Conservation (phyloP, 495 filamentous ascomycete species). For the Cudoniella acicularis region DNA sequence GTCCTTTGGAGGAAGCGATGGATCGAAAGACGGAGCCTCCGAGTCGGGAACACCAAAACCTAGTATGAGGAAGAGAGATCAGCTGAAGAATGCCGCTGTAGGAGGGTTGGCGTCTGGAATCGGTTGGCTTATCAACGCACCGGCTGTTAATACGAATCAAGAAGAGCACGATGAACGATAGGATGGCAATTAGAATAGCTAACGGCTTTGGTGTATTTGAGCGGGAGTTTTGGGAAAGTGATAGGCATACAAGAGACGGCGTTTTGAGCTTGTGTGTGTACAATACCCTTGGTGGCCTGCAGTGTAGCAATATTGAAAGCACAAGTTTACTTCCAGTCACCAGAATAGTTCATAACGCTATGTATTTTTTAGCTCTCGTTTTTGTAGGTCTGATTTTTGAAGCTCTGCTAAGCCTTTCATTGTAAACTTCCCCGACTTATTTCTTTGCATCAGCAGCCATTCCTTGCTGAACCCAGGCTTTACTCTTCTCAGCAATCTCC, state of each 20-base stretch:
- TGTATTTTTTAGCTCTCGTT: no score
- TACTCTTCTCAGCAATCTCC: slow-evolving; percentile 41
- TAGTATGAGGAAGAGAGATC: slow-evolving; percentile 67
- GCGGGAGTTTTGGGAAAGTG: slow-evolving; percentile 6
- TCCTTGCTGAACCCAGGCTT: slow-evolving; percentile 59
- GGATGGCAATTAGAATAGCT: neutral
- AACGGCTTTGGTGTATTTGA: neutral
- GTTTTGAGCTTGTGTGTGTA: neutral
- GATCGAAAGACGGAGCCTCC: slow-evolving; percentile 16
- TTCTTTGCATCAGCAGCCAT: slow-evolving; percentile 55
- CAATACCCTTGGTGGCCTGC: neutral
- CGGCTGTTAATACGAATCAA: slow-evolving; percentile 37
- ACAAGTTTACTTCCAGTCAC: no score
- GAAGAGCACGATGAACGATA: slow-evolving; percentile 2
- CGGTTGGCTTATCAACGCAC: slow-evolving; percentile 80
- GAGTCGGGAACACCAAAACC: neutral
- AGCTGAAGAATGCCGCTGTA: slow-evolving; percentile 73
- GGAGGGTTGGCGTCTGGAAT: slow-evolving; percentile 72
- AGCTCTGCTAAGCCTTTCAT: no score
- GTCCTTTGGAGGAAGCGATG: neutral
- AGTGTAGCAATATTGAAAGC: neutral
- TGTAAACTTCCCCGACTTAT: no score
- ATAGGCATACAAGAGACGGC: slow-evolving; percentile 31
- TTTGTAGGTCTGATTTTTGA: no score
- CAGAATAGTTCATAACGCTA: no score